These are phyloP conservation scores for Neurospora terricola DNA, from an alignment of 495 filamentous ascomycete species.

Conservation along the genomic window DNA sequence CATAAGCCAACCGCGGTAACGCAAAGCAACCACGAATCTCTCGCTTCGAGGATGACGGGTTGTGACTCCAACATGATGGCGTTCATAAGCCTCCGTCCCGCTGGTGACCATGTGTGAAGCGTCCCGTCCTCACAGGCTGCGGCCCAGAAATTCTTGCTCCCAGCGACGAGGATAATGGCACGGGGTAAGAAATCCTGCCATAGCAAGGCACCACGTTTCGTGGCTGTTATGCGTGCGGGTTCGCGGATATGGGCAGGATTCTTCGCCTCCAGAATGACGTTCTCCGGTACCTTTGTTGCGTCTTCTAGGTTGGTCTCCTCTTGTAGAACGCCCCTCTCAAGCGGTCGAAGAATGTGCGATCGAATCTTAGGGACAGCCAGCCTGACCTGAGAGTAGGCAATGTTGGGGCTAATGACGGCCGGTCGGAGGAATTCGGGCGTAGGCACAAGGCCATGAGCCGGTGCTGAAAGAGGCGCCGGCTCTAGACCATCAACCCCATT, in stretches of 20 bases:
- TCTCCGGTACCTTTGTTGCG: conserved; percentile 51
- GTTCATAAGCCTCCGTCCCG: conserved; percentile 77
- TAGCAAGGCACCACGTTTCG: conserved; percentile 68
- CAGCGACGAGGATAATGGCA: conserved; percentile 74
- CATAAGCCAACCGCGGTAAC: conserved; percentile 82
- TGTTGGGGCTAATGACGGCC: conserved; percentile 70
- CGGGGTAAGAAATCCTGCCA: conserved; percentile 92
- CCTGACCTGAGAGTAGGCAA: conserved; percentile 75
- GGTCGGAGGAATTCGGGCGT: conserved; percentile 84
- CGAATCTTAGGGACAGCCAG: conserved; percentile 84
- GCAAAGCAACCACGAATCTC: conserved; percentile 80
- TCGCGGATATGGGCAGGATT: conserved; percentile 56
- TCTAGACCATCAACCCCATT: conserved; percentile 71
- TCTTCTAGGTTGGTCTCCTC: conserved; percentile 43
- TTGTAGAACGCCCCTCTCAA: conserved; percentile 42
- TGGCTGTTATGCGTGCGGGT: conserved; percentile 71
- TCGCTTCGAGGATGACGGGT: conserved; percentile 83
- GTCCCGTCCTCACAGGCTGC: conserved; percentile 89
- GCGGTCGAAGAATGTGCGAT: conserved; percentile 59
- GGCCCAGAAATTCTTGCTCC: conserved; percentile 83
- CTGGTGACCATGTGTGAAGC: conserved; percentile 89
- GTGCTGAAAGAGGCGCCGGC: conserved; percentile 46
- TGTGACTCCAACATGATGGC: conserved; percentile 82
- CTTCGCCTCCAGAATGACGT: conserved; percentile 37
- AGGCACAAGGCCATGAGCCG: conserved; percentile 49